Evolutionary conservation across 805 yeast genomes (phyloP).

Genomic region (Metschnikowia lunata): DNA sequence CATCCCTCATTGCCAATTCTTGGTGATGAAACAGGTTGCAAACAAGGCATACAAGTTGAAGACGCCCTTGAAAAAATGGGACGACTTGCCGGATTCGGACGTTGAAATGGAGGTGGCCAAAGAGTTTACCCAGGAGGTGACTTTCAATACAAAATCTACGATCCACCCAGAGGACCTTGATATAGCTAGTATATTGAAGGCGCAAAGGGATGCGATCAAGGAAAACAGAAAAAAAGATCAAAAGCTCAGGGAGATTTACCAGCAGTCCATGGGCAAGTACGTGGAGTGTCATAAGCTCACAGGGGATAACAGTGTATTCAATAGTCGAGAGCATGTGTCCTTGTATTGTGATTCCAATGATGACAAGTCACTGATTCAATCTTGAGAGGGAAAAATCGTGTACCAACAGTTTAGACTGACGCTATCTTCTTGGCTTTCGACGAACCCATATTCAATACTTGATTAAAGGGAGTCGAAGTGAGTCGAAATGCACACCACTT

Average conservation of each 20-base stretch:
- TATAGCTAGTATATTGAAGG: conserved; percentile 31
- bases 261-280: conserved; percentile 16
- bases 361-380: conserved; percentile 4
- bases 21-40: conserved; percentile 65
- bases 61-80: conserved; percentile 71
- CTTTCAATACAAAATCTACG: conserved; percentile 34
- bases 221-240: conserved; percentile 41
- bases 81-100: conserved; percentile 45
- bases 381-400: neutral
- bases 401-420: no score
- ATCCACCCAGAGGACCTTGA: conserved; percentile 36
- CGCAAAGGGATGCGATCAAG: conserved; percentile 35
- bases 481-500: no score
- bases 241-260: conserved; percentile 38
- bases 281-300: conserved; percentile 14
- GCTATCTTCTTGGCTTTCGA: no score
- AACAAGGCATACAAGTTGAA: conserved; percentile 51
- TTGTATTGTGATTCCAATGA: conserved; percentile 2
- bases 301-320: conserved; percentile 24
- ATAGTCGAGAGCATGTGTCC: conserved; percentile 19
- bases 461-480: no score
- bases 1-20: conserved; percentile 78
- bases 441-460: no score
- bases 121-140: conserved; percentile 35
- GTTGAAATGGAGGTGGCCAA: conserved; percentile 33